A percentile compares a stretch with the other conserved stretches of the same genome.
Evolutionary conservation across 306 rosid species (phyloP).

Genomic region (Adenanthera pavonina): DNA sequence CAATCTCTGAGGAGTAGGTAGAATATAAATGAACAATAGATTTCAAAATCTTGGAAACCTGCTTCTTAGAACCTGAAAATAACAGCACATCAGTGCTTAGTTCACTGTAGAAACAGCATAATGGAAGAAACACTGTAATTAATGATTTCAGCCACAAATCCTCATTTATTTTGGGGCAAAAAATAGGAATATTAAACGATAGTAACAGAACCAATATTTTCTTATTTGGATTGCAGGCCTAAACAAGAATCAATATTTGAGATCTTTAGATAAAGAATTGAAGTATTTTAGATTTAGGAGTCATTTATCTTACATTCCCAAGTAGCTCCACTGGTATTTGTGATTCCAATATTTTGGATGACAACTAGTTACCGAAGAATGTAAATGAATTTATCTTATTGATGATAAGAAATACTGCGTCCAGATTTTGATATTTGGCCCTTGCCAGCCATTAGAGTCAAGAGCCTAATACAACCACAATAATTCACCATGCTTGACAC

Average conservation of each 20-base stretch:
- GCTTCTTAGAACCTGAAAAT: slow-evolving; percentile 74
- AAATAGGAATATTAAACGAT: background rate
- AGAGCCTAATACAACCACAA: slow-evolving; percentile 56
- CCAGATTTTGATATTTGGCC: slow-evolving; percentile 43
- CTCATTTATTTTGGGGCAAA: slow-evolving; percentile 19
- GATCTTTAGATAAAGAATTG: background rate
- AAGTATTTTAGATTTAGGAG: background rate
- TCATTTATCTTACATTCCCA: background rate
- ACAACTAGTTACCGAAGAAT: background rate
- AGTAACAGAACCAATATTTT: background rate
- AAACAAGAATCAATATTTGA: slow-evolving; percentile 3
- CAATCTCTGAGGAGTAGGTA: slow-evolving; percentile 79
- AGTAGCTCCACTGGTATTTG: background rate
- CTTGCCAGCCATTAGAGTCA: slow-evolving; percentile 43
- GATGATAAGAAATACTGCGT: slow-evolving; percentile 39
- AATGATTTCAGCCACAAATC: slow-evolving; percentile 6
- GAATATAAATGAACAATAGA: slow-evolving; percentile 68
- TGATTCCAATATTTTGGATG: background rate
- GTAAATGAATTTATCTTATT: background rate
- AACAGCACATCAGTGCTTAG: slow-evolving; percentile 40
- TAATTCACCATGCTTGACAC: slow-evolving; percentile 46
- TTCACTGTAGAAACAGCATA: slow-evolving; percentile 23
- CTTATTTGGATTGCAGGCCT: slow-evolving; percentile 3
- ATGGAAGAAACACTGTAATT: background rate
- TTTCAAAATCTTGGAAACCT: slow-evolving; percentile 57